Evolutionary conservation across 75 land plant species (phyloP), one percentile per base, ranked within the genome.

Genomic region (Cupressus sempervirens): DNA sequence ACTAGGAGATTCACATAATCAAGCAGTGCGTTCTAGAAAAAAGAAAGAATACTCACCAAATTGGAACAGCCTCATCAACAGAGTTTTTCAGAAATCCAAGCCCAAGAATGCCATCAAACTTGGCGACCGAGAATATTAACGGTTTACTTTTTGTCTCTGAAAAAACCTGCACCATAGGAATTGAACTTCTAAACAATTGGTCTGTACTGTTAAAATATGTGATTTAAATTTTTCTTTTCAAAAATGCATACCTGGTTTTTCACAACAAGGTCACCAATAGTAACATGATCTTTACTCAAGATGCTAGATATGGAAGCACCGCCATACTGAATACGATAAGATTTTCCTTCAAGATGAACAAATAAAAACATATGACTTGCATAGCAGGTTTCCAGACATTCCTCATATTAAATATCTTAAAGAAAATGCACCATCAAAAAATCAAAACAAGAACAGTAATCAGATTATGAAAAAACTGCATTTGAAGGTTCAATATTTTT

Each of bases 81-180:
- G 99, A 88, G 40, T 96, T 96, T 81, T 93, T 94, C 58, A 89
- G 90, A 86, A 97, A 97, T 13, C 99, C 99, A 84, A 97, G 96
- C 40, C 99, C 99, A 83, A 97, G 89, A 58, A 97, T 92, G 26
- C 99, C 99, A 88, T 96, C 99, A 84, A 97, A 97, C 84, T 92
- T 96, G 35, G 96, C 95, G 36, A 91, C 58, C 12, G 92, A 3
- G 83, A 97, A 97, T 41, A 92, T 86, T 72, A 95, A 90, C 58
- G 92, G 89, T 81, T 97, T 98, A 41, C 85, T 81, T 36, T 96
- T 97, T 15, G 96, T 92, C 85, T 97, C 99, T 32, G 96, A 91
- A 80, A 97, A 97, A 23, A 83, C 90, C 99, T 97, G 89, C 29
- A 80, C 65, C 65, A 32, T 29, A 79, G n/a, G 18, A 23, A 45